Percentiles rank a stretch among this genome's conserved stretches.
phyloP scores from a whole-genome alignment of 768 basidiomycete species.

The Tricholoma sp. region DNA sequence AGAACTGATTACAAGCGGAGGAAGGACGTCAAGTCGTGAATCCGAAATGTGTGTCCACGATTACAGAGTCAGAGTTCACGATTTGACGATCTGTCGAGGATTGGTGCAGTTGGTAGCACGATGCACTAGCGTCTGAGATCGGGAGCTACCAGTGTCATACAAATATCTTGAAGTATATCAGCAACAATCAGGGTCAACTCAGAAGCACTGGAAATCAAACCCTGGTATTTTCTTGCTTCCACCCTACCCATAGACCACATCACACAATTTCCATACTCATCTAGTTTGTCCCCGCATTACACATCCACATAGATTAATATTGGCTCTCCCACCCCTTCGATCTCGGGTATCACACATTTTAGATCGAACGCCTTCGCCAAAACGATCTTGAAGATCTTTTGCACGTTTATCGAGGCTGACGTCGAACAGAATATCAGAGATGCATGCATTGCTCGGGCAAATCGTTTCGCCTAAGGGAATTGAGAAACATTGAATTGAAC shows the following conservation, averaged over 20 bases:
- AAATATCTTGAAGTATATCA: neutral
- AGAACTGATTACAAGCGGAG: neutral
- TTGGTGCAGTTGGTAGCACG: neutral
- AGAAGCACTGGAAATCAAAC: constrained; percentile 12
- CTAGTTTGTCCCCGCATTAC: constrained; percentile 28
- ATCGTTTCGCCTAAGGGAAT: constrained; percentile 78
- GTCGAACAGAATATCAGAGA: constrained; percentile 99
- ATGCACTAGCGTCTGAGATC: constrained; percentile 2
- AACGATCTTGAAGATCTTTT: constrained; percentile 99
- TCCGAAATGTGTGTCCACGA: neutral
- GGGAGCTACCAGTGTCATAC: constrained; percentile 4
- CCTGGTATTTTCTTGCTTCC: constrained; percentile 27
- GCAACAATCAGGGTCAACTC: neutral
- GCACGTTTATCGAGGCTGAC: constrained; percentile 97
- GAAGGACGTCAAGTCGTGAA: neutral
- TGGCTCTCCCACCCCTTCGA: constrained; percentile 94
- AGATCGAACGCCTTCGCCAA: constrained; percentile 96
- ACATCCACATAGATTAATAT: constrained; percentile 91
- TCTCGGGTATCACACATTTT: constrained; percentile 98
- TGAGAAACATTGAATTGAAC: constrained; percentile 4
- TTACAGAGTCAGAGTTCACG: neutral
- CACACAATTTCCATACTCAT: constrained; percentile 3
- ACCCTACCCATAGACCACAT: constrained; percentile 12
- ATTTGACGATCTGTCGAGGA: neutral
- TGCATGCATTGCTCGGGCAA: constrained; percentile 98